Evolutionary conservation across 1,284 basidiomycete species (phyloP).

Genomic region (Trametes versicolor): DNA sequence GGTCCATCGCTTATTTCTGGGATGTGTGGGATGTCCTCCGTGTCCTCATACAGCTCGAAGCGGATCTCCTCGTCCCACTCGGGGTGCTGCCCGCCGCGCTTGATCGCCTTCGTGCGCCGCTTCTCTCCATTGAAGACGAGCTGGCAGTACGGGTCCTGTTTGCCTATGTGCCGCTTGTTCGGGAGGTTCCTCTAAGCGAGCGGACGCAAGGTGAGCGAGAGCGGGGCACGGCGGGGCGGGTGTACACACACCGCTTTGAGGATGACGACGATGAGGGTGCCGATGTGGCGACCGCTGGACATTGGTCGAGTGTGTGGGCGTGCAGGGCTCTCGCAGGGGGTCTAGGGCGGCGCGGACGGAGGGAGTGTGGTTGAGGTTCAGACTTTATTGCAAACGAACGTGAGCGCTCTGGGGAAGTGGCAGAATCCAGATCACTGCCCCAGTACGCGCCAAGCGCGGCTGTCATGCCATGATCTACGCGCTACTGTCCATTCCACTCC

Average conservation of each 20-base stretch:
- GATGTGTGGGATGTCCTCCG: conserved; percentile 67
- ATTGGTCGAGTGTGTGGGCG: conserved; percentile 28
- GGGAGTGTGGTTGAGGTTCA: conserved; percentile 16
- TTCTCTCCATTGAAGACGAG: conserved; percentile 84
- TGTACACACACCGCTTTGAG: conserved; percentile 87
- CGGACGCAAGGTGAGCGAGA: conserved; percentile 24
- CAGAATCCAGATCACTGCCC: conserved; percentile 26
- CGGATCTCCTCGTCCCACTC: conserved; percentile 99
- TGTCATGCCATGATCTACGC: conserved; percentile 26
- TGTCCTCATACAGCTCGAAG: conserved; percentile 86
- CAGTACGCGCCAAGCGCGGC: conserved; percentile 28
- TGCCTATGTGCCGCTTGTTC: conserved; percentile 95
- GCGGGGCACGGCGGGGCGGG: conserved; percentile 22
- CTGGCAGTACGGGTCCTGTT: conserved; percentile 96
- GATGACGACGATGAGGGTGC: conserved; percentile 95
- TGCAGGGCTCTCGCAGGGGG: conserved; percentile 12
- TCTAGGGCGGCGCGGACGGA: conserved; percentile 16
- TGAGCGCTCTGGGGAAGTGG: conserved; percentile 25
- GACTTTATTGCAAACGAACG: conserved; percentile 32
- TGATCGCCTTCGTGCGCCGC: conserved; percentile 89
- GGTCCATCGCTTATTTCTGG: conserved; percentile 52
- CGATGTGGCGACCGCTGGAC: conserved; percentile 69
- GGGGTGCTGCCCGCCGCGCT: conserved; percentile 96
- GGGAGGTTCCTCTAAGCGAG: conserved; percentile 83
- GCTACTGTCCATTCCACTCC: not conserved